Evolutionary conservation across 257 asterid genomes (phyloP).

Genomic region (Rubia yunnanensis): DNA sequence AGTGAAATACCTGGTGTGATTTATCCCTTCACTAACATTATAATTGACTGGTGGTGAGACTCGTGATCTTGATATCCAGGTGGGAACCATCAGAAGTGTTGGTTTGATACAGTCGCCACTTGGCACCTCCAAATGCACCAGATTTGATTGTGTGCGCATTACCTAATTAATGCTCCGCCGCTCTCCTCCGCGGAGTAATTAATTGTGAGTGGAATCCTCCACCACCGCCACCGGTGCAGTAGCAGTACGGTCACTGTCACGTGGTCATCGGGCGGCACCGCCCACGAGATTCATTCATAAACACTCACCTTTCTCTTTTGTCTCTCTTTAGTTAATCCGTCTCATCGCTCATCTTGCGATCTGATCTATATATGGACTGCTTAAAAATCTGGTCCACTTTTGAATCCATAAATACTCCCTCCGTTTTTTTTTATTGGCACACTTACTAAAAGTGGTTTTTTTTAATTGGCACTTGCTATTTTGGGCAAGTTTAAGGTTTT

Average conservation of each 20-base stretch:
- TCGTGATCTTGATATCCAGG: conserved; percentile 41
- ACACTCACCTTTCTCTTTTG: not conserved
- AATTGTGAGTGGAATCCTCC: conserved; percentile 1
- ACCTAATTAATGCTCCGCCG: not conserved
- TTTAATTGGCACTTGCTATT: too few species aligned
- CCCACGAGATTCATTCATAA: conserved; percentile 14
- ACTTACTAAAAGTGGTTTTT: too few species aligned
- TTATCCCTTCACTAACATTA: too few species aligned
- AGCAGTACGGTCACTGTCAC: conserved; percentile 38
- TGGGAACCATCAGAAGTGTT: conserved; percentile 22
- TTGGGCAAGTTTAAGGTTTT: too few species aligned
- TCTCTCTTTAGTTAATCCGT: not conserved
- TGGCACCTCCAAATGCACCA: conserved; percentile 20
- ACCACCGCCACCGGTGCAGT: conserved; percentile 17
- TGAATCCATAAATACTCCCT: too few species aligned
- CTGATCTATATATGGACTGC: too few species aligned
- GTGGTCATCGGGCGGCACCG: conserved; percentile 60
- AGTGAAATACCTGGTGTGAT: too few species aligned
- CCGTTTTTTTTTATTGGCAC: too few species aligned
- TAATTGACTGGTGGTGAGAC: conserved; percentile 8
- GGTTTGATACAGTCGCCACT: conserved; percentile 33
- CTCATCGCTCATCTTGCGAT: too few species aligned
- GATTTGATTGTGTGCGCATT: not conserved
- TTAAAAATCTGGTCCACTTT: too few species aligned
- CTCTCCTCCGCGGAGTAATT: not conserved